Evolutionary conservation across 2,329 filamentous ascomycete species (phyloP).

Genomic region (Botrytis tulipae): DNA sequence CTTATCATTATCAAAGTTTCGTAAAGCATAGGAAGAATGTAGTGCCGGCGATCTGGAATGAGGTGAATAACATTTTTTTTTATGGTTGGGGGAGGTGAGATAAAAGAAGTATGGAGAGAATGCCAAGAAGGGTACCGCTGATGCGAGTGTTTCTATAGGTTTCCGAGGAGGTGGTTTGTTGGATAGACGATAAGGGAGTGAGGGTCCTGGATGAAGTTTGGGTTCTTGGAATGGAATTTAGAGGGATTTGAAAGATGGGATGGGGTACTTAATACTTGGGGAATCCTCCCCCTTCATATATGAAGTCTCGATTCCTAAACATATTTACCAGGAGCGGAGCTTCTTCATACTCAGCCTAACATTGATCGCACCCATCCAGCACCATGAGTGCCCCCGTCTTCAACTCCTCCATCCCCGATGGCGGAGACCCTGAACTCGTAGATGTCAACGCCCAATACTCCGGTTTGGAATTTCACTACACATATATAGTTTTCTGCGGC

Average conservation of each 20-base stretch:
- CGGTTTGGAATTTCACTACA: constrained; percentile 60
- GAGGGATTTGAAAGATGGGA: not conserved
- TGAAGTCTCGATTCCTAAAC: not conserved
- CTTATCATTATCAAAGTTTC: not conserved
- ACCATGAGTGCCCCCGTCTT: constrained; percentile 25
- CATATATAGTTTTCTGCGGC: constrained; percentile 56
- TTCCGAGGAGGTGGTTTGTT: not conserved
- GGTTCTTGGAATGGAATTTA: not conserved
- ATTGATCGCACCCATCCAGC: not conserved
- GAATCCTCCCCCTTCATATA: not conserved
- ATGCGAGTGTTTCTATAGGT: not conserved
- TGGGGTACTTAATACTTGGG: not conserved
- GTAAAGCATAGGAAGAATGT: not conserved
- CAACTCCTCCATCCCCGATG: constrained; percentile 44
- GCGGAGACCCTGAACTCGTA: constrained; percentile 52
- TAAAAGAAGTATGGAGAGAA: not conserved
- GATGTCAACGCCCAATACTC: constrained; percentile 54
- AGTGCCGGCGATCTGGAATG: not conserved
- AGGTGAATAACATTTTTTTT: not conserved
- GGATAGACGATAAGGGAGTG: not conserved
- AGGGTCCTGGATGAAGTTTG: not conserved
- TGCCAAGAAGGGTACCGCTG: not conserved
- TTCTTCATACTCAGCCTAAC: not conserved
- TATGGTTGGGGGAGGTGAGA: not conserved
- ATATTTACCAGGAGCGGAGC: not conserved